These are phyloP conservation scores for Backusella tuberculispora DNA, from an alignment of 192 early-diverging fungal genomes.

Conservation along the genomic window DNA sequence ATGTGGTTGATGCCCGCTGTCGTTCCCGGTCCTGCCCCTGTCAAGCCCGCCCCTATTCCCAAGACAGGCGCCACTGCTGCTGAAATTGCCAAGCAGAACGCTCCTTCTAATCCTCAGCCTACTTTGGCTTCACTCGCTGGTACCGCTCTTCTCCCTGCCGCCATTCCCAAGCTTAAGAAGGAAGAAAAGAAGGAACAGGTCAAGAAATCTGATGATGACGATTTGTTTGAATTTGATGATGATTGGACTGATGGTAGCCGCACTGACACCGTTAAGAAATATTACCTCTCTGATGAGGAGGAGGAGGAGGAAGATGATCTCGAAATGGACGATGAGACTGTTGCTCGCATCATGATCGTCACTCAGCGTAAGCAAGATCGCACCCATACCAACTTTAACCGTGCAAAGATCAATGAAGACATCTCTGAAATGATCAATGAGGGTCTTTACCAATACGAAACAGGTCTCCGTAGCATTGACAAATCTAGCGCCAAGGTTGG, in stretches of 20 bases:
- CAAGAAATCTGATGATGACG: conserved; percentile 58
- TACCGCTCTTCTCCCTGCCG: conserved; percentile 8
- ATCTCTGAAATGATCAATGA: conserved; percentile 94
- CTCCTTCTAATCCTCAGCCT: conserved; percentile 22
- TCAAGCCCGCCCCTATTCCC: conserved; percentile 6
- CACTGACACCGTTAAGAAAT: conserved; percentile 52
- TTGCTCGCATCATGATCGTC: conserved; percentile 90
- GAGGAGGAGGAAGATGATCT: conserved; percentile 75
- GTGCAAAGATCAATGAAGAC: conserved; percentile 78
- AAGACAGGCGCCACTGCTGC: conserved; percentile 15
- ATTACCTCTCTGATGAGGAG: conserved; percentile 48
- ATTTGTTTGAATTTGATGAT: conserved; percentile 82
- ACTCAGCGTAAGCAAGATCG: conserved; percentile 78
- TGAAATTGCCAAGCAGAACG: conserved; percentile 24
- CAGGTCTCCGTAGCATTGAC: conserved; percentile 48
- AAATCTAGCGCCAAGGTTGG: conserved; percentile 60
- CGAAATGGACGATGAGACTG: conserved; percentile 89
- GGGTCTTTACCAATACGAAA: conserved; percentile 91
- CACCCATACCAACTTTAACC: conserved; percentile 76
- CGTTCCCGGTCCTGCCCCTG: background rate
- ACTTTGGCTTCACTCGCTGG: conserved; percentile 36
- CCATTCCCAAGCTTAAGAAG: conserved; percentile 14
- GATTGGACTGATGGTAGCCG: conserved; percentile 64
- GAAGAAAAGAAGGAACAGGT: background rate
- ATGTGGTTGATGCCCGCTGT: conserved; percentile 72